phyloP scores from a whole-genome alignment of 148 eudicot species.

The Agrostemma githago region DNA sequence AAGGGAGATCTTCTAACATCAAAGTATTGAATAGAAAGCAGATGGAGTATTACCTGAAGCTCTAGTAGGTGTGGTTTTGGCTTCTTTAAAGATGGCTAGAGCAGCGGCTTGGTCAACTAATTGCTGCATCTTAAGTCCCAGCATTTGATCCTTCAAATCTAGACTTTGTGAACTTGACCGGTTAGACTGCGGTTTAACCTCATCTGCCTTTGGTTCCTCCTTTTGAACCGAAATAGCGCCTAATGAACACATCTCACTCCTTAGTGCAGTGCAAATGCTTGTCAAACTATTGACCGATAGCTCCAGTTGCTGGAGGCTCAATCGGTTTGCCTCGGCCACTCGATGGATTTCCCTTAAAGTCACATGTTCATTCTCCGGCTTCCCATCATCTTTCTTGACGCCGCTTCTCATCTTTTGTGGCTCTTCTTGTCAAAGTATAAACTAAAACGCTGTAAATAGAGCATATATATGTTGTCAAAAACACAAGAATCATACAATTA shows the following conservation, averaged over 20 bases:
- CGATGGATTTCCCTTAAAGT: constrained; percentile 17
- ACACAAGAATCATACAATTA: background rate
- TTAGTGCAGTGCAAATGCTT: constrained; percentile 27
- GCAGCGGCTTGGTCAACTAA: constrained; percentile 28
- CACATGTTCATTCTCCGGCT: constrained; percentile 11
- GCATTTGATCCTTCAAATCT: constrained; percentile 16
- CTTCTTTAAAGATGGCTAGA: constrained; percentile 25
- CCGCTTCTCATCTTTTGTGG: constrained; percentile 17
- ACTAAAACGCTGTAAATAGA: background rate
- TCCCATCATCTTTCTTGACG: constrained; percentile 18
- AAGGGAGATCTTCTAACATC: too few species aligned
- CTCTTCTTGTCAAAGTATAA: background rate
- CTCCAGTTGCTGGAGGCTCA: constrained; percentile 28
- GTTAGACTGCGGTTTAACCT: constrained; percentile 4
- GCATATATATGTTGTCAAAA: background rate
- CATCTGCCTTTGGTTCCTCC: constrained; percentile 8
- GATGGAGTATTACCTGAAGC: constrained; percentile 15
- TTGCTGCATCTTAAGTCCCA: constrained; percentile 29
- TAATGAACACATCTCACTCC: constrained; percentile 20
- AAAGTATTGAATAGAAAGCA: too few species aligned
- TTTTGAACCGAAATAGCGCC: background rate
- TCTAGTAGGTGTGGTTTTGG: background rate
- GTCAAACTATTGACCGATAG: constrained; percentile 33
- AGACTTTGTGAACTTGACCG: constrained; percentile 15
- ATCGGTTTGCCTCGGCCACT: constrained; percentile 28